Conservation (phyloP, 2,329 filamentous ascomycete genomes). For the Neophaeococcomyces aloes region DNA sequence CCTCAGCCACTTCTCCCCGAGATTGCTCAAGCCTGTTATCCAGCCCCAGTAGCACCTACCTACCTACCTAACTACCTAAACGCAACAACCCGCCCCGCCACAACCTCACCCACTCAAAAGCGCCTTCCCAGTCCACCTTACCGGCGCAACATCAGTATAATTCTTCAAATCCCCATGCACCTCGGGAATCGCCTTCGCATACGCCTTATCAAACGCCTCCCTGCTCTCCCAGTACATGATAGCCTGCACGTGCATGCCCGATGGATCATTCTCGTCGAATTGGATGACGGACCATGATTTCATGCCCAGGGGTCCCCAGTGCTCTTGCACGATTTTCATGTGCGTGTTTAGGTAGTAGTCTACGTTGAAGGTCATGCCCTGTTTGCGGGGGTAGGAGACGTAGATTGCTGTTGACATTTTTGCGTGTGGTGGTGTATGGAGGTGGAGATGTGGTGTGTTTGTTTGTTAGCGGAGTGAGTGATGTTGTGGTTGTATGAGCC, state of each 20-base stretch:
- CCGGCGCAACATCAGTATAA: not conserved
- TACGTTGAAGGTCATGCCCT: slow-evolving; percentile 35
- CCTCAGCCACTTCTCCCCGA: too few relatives aligned
- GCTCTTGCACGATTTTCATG: slow-evolving; percentile 25
- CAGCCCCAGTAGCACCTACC: too few relatives aligned
- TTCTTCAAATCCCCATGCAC: not conserved
- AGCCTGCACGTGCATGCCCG: not conserved
- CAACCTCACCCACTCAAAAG: not conserved
- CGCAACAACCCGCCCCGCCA: too few relatives aligned
- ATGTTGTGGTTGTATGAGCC: too few relatives aligned
- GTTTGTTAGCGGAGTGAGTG: too few relatives aligned
- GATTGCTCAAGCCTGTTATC: too few relatives aligned
- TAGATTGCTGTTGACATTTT: slow-evolving; percentile 7
- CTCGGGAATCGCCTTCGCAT: not conserved
- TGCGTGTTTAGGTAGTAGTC: slow-evolving; percentile 40
- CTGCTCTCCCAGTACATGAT: slow-evolving; percentile 2
- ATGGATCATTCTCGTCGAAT: slow-evolving; percentile 5
- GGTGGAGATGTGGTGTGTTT: too few relatives aligned
- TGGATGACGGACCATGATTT: slow-evolving; percentile 1
- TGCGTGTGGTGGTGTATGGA: too few relatives aligned
- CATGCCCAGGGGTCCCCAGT: slow-evolving; percentile 4
- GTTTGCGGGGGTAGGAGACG: slow-evolving; percentile 32
- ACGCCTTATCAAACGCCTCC: slow-evolving; percentile 1
- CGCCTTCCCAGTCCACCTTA: not conserved
- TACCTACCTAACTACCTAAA: too few relatives aligned